Conservation (phyloP, 2,329 filamentous ascomycete species). For the Laburnicola sp. region DNA sequence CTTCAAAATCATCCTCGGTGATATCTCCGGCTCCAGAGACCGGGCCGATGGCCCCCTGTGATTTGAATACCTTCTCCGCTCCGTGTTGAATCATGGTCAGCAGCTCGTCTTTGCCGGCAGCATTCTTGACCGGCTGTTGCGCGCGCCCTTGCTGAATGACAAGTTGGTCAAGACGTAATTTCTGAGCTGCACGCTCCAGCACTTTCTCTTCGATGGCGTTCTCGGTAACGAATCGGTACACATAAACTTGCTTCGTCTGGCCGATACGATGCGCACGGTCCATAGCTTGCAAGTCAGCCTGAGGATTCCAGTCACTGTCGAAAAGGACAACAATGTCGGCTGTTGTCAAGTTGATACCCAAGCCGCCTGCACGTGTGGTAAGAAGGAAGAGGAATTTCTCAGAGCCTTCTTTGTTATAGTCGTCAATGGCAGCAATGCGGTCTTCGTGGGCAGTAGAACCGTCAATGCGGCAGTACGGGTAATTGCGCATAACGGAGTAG, state of each 20-base stretch:
- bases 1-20: constrained; percentile 88
- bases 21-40: constrained; percentile 65
- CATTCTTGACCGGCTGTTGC: constrained; percentile 85
- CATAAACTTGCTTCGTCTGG: constrained; percentile 95
- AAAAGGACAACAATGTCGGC: constrained; percentile 96
- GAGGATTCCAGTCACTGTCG: constrained; percentile 98
- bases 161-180: constrained; percentile 91
- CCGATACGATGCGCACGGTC: constrained; percentile 97
- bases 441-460: constrained; percentile 96
- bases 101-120: constrained; percentile 93
- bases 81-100: constrained; percentile 98
- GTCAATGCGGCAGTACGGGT: constrained; percentile 96
- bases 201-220: constrained; percentile 99
- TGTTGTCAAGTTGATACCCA: constrained; percentile 94
- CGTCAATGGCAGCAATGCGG: constrained; percentile 94
- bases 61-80: constrained; percentile 89
- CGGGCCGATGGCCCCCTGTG: constrained; percentile 65
- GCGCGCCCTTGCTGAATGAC: constrained; percentile 97
- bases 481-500: constrained; percentile 94
- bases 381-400: constrained; percentile 97
- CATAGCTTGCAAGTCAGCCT: constrained; percentile 98
- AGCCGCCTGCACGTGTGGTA: constrained; percentile 90
- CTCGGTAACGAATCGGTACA: constrained; percentile 96
- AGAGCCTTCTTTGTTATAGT: constrained; percentile 94
- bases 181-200: constrained; percentile 92